Evolutionary conservation across 805 yeast genomes (phyloP), one percentile per base, ranked within the genome.

Genomic region (Monosporozyma aquatica): DNA sequence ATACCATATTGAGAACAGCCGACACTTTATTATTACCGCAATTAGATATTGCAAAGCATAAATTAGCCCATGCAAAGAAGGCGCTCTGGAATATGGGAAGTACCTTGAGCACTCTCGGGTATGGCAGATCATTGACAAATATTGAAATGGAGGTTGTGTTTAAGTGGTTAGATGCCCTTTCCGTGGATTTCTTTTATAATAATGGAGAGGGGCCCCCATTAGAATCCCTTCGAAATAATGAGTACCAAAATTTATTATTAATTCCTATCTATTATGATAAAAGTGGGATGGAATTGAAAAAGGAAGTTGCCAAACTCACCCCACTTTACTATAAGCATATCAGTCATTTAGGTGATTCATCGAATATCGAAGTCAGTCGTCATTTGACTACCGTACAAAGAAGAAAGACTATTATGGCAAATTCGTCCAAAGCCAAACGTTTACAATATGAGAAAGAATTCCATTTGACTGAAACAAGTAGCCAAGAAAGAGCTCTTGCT

Each of bases 171-270:
- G 66, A 74, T 38, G 67, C 72, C 5, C 59, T 82, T n/a, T 73
- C 86, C 41, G 58, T 73, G 38, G 89, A 79, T 45, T 86, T 85
- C 56, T 86, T 87, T 64, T 77, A 86, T 58, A 79, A 83, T 53
- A 79, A 74, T 36, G 95, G 95, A 0, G 80, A 80, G 26, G 95
- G 95, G 0, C 92, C 92, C 0, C 73, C 86, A 1, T 50, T 84
- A 24, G 76, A 73, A 46, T 74, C 73, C 6, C 63, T 86, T 52
- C 79, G 78, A 47, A 74, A 75, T 44, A 74, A 70, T 24, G 71
- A 74, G 27, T 86, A 82, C 55, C 85, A 82, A 57, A 72, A 76
- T 32, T 59, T 85, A 20, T 61, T 81, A 46, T 59, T 80, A 22
- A 67, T 84, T 7, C 84, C 87, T 2, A 76, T 72, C 1, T 76